These are phyloP conservation scores for Trichophyton simii DNA, from an alignment of 2,329 filamentous ascomycete genomes.

Conservation along the genomic window DNA sequence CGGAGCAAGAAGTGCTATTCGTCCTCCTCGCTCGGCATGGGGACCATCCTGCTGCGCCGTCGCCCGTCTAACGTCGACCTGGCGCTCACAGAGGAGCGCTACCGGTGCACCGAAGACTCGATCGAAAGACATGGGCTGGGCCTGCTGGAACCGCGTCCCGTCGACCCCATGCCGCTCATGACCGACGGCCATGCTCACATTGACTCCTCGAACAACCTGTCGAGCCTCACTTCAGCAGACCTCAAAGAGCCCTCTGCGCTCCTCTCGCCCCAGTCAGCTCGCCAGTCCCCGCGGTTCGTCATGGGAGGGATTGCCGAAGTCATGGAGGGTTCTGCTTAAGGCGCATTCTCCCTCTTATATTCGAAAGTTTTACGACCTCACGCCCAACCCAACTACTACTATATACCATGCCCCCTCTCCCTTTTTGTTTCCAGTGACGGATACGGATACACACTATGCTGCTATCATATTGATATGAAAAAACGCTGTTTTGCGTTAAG, in stretches of 20 bases:
- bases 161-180: slow-evolving; percentile 22
- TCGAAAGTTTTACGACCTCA: neutral
- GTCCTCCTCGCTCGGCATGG: slow-evolving; percentile 21
- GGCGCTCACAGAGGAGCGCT: slow-evolving; percentile 32
- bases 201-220: slow-evolving; percentile 6
- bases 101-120: slow-evolving; percentile 26
- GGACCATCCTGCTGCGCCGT: slow-evolving; percentile 26
- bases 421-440: neutral
- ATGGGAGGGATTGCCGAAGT: slow-evolving; percentile 39
- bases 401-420: neutral
- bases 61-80: slow-evolving; percentile 34
- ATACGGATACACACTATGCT: no score
- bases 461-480: neutral
- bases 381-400: neutral
- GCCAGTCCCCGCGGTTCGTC: slow-evolving; percentile 27
- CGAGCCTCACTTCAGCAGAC: slow-evolving; percentile 2
- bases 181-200: slow-evolving; percentile 6
- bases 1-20: slow-evolving; percentile 22
- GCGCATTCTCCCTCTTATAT: neutral
- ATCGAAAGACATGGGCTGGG: slow-evolving; percentile 31
- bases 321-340: slow-evolving; percentile 30
- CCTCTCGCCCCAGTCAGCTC: slow-evolving; percentile 2
- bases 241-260: neutral
- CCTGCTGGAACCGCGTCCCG: slow-evolving; percentile 35
- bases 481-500: neutral